These are phyloP conservation scores for Cadophora gregata DNA, from an alignment of 2,329 filamentous ascomycete genomes.

Conservation along the genomic window DNA sequence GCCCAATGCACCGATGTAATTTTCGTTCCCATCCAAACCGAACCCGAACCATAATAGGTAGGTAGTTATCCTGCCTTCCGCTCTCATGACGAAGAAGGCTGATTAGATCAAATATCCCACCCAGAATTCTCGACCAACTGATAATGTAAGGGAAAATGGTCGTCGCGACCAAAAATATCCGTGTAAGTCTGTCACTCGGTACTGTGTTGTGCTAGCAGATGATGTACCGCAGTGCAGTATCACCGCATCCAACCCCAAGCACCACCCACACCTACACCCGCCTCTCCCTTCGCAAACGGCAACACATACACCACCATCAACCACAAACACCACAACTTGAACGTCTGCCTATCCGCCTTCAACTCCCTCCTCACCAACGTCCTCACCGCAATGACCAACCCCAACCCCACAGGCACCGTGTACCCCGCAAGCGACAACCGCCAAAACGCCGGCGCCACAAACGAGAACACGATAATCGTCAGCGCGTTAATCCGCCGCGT, in stretches of 20 bases:
- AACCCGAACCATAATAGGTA: too few species aligned
- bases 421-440: constrained; percentile 3
- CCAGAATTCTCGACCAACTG: background rate
- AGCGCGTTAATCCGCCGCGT: constrained; percentile 2
- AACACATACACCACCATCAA: constrained; percentile 14
- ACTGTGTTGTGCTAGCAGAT: too few species aligned
- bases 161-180: background rate
- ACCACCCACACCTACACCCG: too few species aligned
- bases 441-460: constrained; percentile 18
- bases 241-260: background rate
- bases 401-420: background rate
- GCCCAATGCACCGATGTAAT: constrained; percentile 1
- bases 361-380: background rate
- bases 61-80: background rate
- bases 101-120: background rate
- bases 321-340: constrained; percentile 21
- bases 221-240: background rate
- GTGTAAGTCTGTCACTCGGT: background rate
- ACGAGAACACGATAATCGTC: constrained; percentile 10
- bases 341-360: constrained; percentile 15
- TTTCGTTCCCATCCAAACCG: background rate
- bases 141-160: background rate
- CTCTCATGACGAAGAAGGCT: background rate
- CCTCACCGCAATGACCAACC: constrained; percentile 2
- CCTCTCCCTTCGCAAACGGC: constrained; percentile 14